Percentiles rank a stretch among this genome's conserved stretches.
phyloP scores from a whole-genome alignment of 192 early-diverging fungal species.

The Coemansia sp. region DNA sequence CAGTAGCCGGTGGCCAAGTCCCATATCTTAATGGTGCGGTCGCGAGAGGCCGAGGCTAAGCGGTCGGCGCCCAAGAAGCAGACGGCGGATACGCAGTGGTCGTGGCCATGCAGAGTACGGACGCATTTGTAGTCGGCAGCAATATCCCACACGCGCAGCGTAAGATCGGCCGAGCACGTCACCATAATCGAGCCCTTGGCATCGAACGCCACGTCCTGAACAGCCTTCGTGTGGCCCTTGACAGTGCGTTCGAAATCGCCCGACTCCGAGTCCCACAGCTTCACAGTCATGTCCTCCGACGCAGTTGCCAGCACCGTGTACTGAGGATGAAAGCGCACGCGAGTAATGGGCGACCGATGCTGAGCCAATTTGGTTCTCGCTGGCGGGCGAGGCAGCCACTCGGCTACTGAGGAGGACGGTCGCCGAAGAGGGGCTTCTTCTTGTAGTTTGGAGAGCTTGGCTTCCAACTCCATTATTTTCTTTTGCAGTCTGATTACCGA shows the following conservation, averaged over 20 bases:
- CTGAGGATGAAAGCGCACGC: constrained; percentile 87
- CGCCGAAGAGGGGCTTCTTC: constrained; percentile 55
- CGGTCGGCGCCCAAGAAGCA: constrained; percentile 79
- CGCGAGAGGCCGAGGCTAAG: constrained; percentile 87
- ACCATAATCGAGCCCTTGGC: constrained; percentile 83
- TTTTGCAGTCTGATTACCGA: constrained; percentile 93
- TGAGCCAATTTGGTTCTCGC: constrained; percentile 73
- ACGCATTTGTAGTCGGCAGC: constrained; percentile 82
- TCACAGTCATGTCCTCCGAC: constrained; percentile 90
- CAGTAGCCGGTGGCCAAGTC: constrained; percentile 81
- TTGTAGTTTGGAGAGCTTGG: constrained; percentile 75
- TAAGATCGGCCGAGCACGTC: constrained; percentile 90
- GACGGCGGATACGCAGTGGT: constrained; percentile 89
- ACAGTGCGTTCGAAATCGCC: constrained; percentile 91
- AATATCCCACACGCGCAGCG: constrained; percentile 93
- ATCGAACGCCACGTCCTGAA: constrained; percentile 89
- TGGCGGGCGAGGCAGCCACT: constrained; percentile 87
- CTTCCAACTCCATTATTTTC: constrained; percentile 95
- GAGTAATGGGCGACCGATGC: constrained; percentile 81
- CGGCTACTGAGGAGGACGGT: constrained; percentile 43
- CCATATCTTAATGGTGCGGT: constrained; percentile 93
- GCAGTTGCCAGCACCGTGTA: constrained; percentile 83
- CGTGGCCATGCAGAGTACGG: constrained; percentile 88
- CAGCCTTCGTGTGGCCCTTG: constrained; percentile 95
- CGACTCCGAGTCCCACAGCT: constrained; percentile 94